phyloP scores from a whole-genome alignment of 2,329 filamentous ascomycete species.

The Clonostachys byssicola region DNA sequence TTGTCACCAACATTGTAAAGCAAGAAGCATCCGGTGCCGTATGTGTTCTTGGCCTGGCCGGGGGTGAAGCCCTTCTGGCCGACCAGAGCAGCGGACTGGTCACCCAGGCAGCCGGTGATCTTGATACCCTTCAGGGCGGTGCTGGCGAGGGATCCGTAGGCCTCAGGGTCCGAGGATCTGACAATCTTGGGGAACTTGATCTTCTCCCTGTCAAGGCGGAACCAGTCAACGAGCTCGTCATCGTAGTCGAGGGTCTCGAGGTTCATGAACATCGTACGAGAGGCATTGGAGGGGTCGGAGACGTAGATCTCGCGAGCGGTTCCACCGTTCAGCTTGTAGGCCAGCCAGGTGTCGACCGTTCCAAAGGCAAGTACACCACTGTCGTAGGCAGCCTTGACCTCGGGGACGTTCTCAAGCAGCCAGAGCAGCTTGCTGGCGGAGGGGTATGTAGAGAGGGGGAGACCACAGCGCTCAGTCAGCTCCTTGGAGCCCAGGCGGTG shows the following conservation, averaged over 20 bases:
- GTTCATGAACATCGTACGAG: conserved; percentile 87
- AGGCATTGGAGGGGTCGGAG: conserved; percentile 77
- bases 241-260: conserved; percentile 73
- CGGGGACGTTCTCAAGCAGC: conserved; percentile 65
- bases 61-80: conserved; percentile 75
- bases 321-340: conserved; percentile 75
- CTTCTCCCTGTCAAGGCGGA: conserved; percentile 66
- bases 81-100: conserved; percentile 77
- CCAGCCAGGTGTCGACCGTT: conserved; percentile 79
- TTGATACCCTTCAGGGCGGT: conserved; percentile 62
- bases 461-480: conserved; percentile 64
- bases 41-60: conserved; percentile 79
- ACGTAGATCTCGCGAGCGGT: conserved; percentile 62
- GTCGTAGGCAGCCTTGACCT: conserved; percentile 68
- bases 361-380: conserved; percentile 70
- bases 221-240: conserved; percentile 67
- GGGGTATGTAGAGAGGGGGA: conserved; percentile 79
- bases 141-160: conserved; percentile 60
- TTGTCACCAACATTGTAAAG: conserved; percentile 79
- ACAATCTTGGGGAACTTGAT: conserved; percentile 72
- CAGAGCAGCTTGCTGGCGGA: conserved; percentile 76
- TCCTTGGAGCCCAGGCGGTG: conserved; percentile 60
- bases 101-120: conserved; percentile 75
- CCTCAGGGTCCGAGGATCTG: conserved; percentile 64
- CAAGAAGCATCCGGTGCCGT: conserved; percentile 81